Conservation (phyloP, 345 rosid genomes). For the Brassica incana region DNA sequence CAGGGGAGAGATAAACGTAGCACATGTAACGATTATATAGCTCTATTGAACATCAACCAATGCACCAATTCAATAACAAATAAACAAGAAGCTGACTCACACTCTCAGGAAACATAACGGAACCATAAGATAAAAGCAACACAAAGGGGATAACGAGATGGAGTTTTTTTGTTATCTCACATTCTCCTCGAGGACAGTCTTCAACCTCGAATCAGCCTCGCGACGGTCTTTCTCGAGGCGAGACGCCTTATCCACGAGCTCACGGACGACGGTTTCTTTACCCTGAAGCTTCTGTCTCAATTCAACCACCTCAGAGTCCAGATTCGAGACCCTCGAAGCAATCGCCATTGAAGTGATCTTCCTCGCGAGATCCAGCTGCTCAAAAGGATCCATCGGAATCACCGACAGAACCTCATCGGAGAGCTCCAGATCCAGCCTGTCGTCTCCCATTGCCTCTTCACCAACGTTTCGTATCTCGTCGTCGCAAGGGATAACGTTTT, state of each 20-base stretch:
- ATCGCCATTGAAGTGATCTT: constrained; percentile 96
- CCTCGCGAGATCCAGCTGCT: constrained; percentile 96
- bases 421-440: constrained; percentile 58
- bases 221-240: constrained; percentile 54
- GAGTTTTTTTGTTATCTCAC: constrained; percentile 39
- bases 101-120: background rate
- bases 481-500: constrained; percentile 3
- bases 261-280: constrained; percentile 62
- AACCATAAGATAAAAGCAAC: constrained; percentile 1
- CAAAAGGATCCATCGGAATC: constrained; percentile 88
- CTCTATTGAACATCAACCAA: background rate
- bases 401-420: constrained; percentile 76
- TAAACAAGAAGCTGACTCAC: background rate
- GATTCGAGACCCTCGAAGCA: constrained; percentile 81
- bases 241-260: constrained; percentile 63
- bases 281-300: constrained; percentile 56
- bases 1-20: background rate
- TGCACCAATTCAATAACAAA: background rate
- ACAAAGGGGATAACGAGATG: background rate
- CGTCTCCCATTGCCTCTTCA: constrained; percentile 41
- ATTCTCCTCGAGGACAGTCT: constrained; percentile 62
- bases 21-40: background rate
- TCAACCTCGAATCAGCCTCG: constrained; percentile 68
- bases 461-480: background rate
- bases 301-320: constrained; percentile 66